Percentiles rank a stretch among this genome's conserved stretches.
phyloP scores from a whole-genome alignment of 2,329 filamentous ascomycete genomes.

The Pseudofabraea citricarpa region DNA sequence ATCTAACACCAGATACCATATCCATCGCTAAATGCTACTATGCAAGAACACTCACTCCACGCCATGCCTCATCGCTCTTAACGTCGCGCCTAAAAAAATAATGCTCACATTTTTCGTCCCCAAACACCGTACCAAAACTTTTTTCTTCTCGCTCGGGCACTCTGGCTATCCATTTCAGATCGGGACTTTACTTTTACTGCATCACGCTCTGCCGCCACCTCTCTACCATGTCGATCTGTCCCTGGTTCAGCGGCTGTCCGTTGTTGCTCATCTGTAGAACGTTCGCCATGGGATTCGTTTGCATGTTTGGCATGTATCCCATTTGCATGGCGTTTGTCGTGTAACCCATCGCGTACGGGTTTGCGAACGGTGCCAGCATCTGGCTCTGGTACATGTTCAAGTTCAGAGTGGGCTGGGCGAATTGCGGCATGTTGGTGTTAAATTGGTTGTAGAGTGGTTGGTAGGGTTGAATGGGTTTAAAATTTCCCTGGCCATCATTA shows the following conservation, averaged over 20 bases:
- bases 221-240: conserved; percentile 30
- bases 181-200: too few species aligned
- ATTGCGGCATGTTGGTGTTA: conserved; percentile 11
- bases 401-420: conserved; percentile 17
- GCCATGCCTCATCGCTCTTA: too few species aligned
- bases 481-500: conserved; percentile 20
- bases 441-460: conserved; percentile 8
- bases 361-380: conserved; percentile 18
- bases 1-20: too few species aligned
- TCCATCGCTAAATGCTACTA: too few species aligned
- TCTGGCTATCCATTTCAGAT: too few species aligned
- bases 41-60: too few species aligned
- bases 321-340: conserved; percentile 12
- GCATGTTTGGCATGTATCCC: conserved; percentile 14
- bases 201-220: conserved; percentile 30
- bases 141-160: too few species aligned
- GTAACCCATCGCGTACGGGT: conserved; percentile 18
- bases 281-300: conserved; percentile 13
- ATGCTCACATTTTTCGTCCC: too few species aligned
- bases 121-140: too few species aligned
- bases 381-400: conserved; percentile 3
- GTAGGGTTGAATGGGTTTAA: conserved; percentile 7
- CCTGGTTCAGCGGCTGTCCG: conserved; percentile 22
- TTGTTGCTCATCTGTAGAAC: conserved; percentile 16
- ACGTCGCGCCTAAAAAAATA: too few species aligned